Base-by-base conservation (phyloP, 1,139 yeast species). In the Lodderomyces jiufengensis region DNA sequence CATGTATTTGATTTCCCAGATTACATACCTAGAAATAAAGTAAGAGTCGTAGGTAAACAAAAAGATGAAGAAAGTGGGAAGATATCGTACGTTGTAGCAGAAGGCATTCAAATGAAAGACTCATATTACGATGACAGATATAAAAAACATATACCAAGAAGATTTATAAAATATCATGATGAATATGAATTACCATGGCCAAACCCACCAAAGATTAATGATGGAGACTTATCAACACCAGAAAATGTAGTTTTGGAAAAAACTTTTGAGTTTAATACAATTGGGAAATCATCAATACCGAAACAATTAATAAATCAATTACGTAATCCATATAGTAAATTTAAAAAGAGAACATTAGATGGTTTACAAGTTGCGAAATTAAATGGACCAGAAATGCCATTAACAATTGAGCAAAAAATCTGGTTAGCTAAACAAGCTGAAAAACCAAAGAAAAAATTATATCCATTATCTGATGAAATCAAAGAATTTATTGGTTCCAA, bases 171-270 rank as follows among this genome's bases (percentile, higher is more conserved):
- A 47, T 72, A 76, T 47, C 88, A 86, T 49, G 76, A 76, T 29
- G 70, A 74, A 33, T 65, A 86, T 39, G 77, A 78, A 32, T 78
- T 90, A 37, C 97, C 97, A 38, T 90, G 95, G 95, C 97, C 97
- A 29, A 74, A 78, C 46, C 95, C 95, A 2, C 81, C 78, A 25
- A 68, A 72, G 7, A 62, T 66, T n/a, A 52, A 60, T 2, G 84
- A 80, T 38, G 86, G 84, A 35, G 60, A 59, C 10, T 62, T 78
- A 39, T 65, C 74, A 3, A 86, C 97, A 0, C 58, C 61, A 9
- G 75, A 78, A 31, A 80, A 72, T 5, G 62, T 65, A 2, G 94
- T 77, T 2, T 75, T 79, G 41, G 86, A 80, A 48, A 81, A 86
- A 57, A 80, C 96, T 4, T 84, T 70, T 58, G 84, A 78, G 59